These are phyloP conservation scores for Trifolium dubium DNA, from an alignment of 306 rosid species.

Conservation along the genomic window DNA sequence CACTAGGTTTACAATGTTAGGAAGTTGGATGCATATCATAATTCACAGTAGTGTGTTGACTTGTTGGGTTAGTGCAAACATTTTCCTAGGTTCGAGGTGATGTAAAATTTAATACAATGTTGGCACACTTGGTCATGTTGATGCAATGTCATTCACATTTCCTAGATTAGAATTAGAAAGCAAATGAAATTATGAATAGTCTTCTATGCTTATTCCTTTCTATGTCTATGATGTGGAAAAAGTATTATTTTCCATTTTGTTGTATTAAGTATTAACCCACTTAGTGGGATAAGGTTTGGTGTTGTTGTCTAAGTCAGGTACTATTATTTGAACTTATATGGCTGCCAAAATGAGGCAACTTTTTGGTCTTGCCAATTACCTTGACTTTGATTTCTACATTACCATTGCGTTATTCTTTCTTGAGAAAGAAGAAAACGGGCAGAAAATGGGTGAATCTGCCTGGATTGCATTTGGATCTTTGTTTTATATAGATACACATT, in stretches of 20 bases:
- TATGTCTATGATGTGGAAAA: not conserved
- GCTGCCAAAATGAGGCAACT: not conserved
- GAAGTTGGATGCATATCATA: no score
- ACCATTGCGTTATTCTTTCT: not conserved
- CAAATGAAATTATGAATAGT: not conserved
- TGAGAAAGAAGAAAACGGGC: not conserved
- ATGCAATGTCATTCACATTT: slow-evolving; percentile 1
- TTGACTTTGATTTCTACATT: not conserved
- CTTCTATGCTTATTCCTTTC: not conserved
- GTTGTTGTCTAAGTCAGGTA: not conserved
- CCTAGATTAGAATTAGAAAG: slow-evolving; percentile 11
- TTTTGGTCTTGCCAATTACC: not conserved
- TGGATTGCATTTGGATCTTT: not conserved
- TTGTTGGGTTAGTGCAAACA: not conserved
- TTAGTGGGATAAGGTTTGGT: no score
- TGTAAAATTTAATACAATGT: not conserved
- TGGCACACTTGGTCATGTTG: not conserved
- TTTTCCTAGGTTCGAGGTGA: not conserved
- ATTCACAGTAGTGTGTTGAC: no score
- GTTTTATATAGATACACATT: not conserved
- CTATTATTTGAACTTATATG: not conserved
- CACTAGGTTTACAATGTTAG: no score
- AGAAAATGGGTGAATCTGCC: not conserved
- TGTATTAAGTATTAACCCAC: no score
- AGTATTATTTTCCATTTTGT: not conserved